phyloP scores from a whole-genome alignment of 768 basidiomycete genomes.

The Lactifluus rugatus region DNA sequence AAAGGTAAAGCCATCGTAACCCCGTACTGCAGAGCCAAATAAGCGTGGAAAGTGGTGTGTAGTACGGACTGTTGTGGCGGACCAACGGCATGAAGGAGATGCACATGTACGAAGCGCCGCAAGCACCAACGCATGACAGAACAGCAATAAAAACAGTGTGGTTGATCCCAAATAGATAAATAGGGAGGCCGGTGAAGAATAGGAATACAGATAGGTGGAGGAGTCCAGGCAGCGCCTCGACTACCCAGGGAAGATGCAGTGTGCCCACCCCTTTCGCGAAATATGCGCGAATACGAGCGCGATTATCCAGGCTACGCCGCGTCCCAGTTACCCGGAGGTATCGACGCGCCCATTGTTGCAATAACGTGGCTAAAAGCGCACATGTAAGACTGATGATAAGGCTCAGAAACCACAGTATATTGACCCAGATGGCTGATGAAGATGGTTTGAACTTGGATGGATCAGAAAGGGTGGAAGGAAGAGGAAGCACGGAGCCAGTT shows the following conservation, averaged over 20 bases:
- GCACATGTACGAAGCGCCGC: not conserved
- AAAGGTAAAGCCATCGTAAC: not conserved
- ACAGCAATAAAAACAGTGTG: not conserved
- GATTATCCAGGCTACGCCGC: not conserved
- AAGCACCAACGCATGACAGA: not conserved
- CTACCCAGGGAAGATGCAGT: not conserved
- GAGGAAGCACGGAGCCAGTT: not conserved
- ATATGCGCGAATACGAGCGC: not conserved
- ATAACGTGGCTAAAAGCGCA: too few species aligned
- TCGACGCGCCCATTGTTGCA: not conserved
- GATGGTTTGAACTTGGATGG: not conserved
- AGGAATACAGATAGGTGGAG: not conserved
- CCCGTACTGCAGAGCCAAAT: not conserved
- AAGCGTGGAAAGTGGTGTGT: not conserved
- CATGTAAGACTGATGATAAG: not conserved
- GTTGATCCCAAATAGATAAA: not conserved
- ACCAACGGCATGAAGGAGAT: not conserved
- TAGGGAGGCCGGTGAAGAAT: not conserved
- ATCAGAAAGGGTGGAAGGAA: not conserved
- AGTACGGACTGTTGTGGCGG: not conserved
- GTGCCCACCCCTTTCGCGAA: not conserved
- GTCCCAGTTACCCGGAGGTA: not conserved
- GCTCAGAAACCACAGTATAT: not conserved
- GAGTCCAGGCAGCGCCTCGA: not conserved
- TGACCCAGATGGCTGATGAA: not conserved